These are phyloP conservation scores for Terana coerulea DNA, from an alignment of 768 basidiomycete genomes.

Conservation along the genomic window DNA sequence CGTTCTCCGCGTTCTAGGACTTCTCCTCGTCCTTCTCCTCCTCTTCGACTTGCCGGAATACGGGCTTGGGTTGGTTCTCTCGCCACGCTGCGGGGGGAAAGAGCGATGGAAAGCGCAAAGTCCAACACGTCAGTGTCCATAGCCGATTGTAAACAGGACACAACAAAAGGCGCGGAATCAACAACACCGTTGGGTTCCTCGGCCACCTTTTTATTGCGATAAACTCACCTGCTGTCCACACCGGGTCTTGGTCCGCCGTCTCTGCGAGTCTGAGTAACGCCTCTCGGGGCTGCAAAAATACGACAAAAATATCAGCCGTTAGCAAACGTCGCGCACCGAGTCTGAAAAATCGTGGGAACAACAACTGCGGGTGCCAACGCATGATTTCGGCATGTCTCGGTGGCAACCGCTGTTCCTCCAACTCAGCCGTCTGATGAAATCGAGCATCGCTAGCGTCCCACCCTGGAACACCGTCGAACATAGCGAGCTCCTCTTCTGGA, in stretches of 20 bases:
- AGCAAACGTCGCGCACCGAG: background rate
- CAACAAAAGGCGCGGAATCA: slow-evolving; percentile 28
- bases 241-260: slow-evolving; percentile 69
- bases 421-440: slow-evolving; percentile 10
- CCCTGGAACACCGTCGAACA: slow-evolving; percentile 1
- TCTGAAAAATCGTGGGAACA: background rate
- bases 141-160: slow-evolving; percentile 39
- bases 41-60: slow-evolving; percentile 65
- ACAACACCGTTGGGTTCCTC: slow-evolving; percentile 12
- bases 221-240: slow-evolving; percentile 78
- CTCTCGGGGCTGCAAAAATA: slow-evolving; percentile 76
- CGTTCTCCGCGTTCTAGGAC: slow-evolving; percentile 18
- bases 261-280: slow-evolving; percentile 93
- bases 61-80: slow-evolving; percentile 80
- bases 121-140: slow-evolving; percentile 29
- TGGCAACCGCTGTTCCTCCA: slow-evolving; percentile 15
- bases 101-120: slow-evolving; percentile 18
- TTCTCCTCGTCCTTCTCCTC: slow-evolving; percentile 53
- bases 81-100: slow-evolving; percentile 64
- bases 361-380: slow-evolving; percentile 6
- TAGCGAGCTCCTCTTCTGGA: background rate
- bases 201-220: slow-evolving; percentile 1
- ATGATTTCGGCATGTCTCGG: slow-evolving; percentile 18
- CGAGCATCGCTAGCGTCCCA: background rate
- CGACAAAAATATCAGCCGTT: slow-evolving; percentile 13